phyloP scores from a whole-genome alignment of 768 basidiomycete genomes.

The Boletales sp. region DNA sequence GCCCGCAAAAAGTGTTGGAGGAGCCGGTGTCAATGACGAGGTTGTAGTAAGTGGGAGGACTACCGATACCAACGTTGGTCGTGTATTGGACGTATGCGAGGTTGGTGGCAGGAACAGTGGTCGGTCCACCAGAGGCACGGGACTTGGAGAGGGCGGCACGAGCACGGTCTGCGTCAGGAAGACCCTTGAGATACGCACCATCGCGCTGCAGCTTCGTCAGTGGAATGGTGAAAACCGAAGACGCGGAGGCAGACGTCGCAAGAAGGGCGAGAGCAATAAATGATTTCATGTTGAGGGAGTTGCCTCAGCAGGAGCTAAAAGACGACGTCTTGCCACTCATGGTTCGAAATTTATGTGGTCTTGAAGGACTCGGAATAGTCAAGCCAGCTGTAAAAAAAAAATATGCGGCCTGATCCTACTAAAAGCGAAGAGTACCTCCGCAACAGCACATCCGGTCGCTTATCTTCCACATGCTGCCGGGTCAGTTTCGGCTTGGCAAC shows the following conservation, averaged over 20 bases:
- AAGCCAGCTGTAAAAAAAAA: too few species aligned
- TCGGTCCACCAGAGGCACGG: neutral
- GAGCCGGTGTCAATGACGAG: constrained; percentile 28
- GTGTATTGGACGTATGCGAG: constrained; percentile 12
- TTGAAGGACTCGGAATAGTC: too few species aligned
- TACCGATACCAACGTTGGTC: constrained; percentile 19
- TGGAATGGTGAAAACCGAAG: neutral
- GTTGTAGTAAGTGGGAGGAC: constrained; percentile 20
- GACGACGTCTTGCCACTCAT: too few species aligned
- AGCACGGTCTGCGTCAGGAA: constrained; percentile 8
- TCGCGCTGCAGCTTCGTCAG: constrained; percentile 2
- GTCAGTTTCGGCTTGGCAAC: too few species aligned
- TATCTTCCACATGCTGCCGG: too few species aligned
- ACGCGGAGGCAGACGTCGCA: constrained; percentile 4
- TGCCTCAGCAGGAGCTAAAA: too few species aligned
- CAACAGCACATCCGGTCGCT: too few species aligned
- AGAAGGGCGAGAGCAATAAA: constrained; percentile 3
- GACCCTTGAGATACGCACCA: constrained; percentile 10
- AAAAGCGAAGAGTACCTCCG: too few species aligned
- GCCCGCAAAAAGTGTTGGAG: constrained; percentile 25
- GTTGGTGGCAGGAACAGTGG: constrained; percentile 9
- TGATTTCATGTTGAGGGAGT: constrained; percentile 3
- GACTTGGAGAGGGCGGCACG: constrained; percentile 5
- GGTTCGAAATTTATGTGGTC: too few species aligned
- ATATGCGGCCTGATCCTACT: too few species aligned